Percentiles rank a stretch among this genome's conserved stretches.
Conservation (phyloP, 2,329 filamentous ascomycete species). For the Sclerotinia borealis region DNA sequence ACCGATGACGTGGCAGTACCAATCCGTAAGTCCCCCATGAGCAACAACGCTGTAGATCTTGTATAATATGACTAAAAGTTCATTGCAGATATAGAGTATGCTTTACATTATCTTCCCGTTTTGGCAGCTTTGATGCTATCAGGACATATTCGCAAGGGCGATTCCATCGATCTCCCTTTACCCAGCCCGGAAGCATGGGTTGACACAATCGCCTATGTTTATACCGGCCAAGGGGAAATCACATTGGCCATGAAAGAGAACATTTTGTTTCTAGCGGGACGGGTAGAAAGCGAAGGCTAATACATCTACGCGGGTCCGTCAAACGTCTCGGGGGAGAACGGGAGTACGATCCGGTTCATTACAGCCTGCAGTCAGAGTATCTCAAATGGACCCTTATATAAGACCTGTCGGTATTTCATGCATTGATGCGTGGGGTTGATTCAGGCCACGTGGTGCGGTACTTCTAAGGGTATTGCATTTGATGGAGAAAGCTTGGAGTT, state of each 20-base stretch:
- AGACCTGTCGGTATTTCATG: constrained; percentile 7
- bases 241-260: constrained; percentile 46
- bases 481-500: background rate
- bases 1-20: constrained; percentile 34
- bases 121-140: constrained; percentile 51
- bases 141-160: constrained; percentile 44
- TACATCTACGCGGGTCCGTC: background rate
- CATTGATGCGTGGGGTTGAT: background rate
- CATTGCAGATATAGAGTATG: constrained; percentile 42
- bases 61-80: background rate
- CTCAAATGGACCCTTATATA: background rate
- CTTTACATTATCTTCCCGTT: constrained; percentile 45
- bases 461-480: constrained; percentile 8
- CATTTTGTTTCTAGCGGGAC: constrained; percentile 50
- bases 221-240: constrained; percentile 44
- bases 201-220: constrained; percentile 49
- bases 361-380: background rate
- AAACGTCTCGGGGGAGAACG: background rate
- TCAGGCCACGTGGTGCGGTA: background rate
- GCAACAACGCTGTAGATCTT: background rate
- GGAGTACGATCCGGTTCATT: background rate
- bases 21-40: constrained; percentile 39
- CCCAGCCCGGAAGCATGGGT: constrained; percentile 51
- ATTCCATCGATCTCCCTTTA: constrained; percentile 51
- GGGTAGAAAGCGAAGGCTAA: constrained; percentile 11